Evolutionary conservation across 495 filamentous ascomycete species (phyloP), one percentile per base, ranked within the genome.

Genomic region (Xylaria flabelliformis): DNA sequence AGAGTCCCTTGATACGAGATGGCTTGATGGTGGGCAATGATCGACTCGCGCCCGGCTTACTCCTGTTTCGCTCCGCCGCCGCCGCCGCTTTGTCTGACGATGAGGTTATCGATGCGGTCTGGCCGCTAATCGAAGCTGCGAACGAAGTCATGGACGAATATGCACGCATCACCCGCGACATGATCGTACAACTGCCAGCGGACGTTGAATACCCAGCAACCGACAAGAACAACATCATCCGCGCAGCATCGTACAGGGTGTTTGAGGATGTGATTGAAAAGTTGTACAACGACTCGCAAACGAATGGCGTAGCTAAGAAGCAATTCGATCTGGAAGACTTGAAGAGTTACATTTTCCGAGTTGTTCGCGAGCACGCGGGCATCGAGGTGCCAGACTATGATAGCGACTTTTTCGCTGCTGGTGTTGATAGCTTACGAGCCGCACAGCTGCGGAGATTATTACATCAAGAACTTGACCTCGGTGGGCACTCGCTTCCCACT

Each of bases 361-460:
- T 85, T 39, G 84, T 85, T 55, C 69, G 73, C 48, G 77, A 85
- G 10, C 73, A 82, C 42, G 78, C 88, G 15, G 81, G 77, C 17
- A 74, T 87, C 34, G n/a, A 77, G 1, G 72, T 88, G 7, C 76
- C 83, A 4, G 73, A 80, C 62, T 64, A 73, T 0, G 73, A 86
- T 2, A 75, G 83, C 5, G 85, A 89, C 72, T 84, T 91, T 74
- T 90, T 90, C 64, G 76, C 83, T 0, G 79, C 84, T 8, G 89
- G 89, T 9, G 74, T 91, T n/a, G 88, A 90, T 74, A 90, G 88
- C 67, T 76, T 91, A n/a, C 85, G 86, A 59, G 87, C 88, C 5
- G 90, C 89, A 21, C 86, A 89, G 61, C 76, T 90, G 59, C 83
- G 87, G 42, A 80, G 85, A 12, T 74, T 87, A 6, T 82, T 91